Percentiles rank a stretch among this genome's conserved stretches.
phyloP scores from a whole-genome alignment of 495 filamentous ascomycete species.

The Trypethelium eluteriae region DNA sequence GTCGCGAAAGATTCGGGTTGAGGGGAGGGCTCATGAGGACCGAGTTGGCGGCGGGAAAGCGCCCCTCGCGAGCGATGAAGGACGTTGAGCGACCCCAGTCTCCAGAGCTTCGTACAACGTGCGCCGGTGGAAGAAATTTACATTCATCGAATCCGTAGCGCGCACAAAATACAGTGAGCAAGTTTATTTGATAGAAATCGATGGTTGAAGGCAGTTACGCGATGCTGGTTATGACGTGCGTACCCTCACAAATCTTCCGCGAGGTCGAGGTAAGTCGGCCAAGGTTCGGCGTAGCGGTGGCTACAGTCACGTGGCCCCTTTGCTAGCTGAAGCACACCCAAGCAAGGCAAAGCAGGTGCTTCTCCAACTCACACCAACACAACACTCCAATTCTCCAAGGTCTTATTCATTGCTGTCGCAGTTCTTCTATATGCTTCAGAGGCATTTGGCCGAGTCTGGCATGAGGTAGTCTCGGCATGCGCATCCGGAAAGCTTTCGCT shows the following conservation, averaged over 20 bases:
- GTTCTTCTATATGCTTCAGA: slow-evolving; percentile 3
- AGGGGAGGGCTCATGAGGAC: slow-evolving; percentile 11
- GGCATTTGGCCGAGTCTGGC: not conserved
- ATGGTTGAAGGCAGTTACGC: slow-evolving; percentile 12
- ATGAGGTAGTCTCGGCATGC: slow-evolving; percentile 23
- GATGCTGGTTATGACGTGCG: slow-evolving; percentile 12
- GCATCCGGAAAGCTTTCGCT: slow-evolving; percentile 29
- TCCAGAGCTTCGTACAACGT: slow-evolving; percentile 30
- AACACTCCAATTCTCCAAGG: not conserved
- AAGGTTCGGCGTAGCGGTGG: not conserved
- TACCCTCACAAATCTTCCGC: slow-evolving; percentile 8
- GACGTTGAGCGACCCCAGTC: slow-evolving; percentile 21
- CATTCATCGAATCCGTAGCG: slow-evolving; percentile 20
- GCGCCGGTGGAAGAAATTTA: slow-evolving; percentile 16
- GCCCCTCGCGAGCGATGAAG: slow-evolving; percentile 14
- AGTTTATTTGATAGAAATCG: slow-evolving; percentile 31
- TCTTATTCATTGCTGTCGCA: not conserved
- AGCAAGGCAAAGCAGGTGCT: not conserved
- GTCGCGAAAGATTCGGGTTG: slow-evolving; percentile 26
- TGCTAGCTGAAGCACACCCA: slow-evolving; percentile 4
- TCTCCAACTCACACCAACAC: not conserved
- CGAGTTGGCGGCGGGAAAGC: slow-evolving; percentile 12
- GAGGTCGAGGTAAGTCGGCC: slow-evolving; percentile 6
- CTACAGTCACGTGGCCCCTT: not conserved
- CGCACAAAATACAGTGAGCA: slow-evolving; percentile 15